phyloP scores from a whole-genome alignment of 768 basidiomycete species.

The Tricholoma hemisulphureum region DNA sequence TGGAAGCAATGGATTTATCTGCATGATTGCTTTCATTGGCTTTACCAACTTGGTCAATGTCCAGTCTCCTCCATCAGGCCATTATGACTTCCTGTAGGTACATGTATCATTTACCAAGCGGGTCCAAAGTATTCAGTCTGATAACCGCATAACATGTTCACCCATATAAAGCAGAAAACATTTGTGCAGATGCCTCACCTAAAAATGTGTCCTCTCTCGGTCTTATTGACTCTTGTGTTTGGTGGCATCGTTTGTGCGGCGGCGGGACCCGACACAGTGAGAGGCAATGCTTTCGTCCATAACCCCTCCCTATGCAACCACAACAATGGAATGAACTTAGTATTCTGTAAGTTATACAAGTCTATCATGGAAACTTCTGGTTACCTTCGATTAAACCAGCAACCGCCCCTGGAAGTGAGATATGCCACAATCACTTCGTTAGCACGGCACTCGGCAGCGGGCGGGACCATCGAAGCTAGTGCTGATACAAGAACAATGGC shows the following conservation, averaged over 20 bases:
- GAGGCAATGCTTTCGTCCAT: slow-evolving; percentile 43
- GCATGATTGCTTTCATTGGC: background rate
- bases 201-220: slow-evolving; percentile 10
- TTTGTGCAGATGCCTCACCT: background rate
- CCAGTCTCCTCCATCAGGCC: background rate
- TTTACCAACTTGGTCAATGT: background rate
- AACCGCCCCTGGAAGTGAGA: slow-evolving; percentile 43
- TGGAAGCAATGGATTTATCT: slow-evolving; percentile 17
- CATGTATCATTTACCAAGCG: slow-evolving; percentile 10
- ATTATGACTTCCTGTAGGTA: background rate
- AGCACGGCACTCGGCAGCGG: no score
- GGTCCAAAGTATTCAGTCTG: background rate
- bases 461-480: no score
- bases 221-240: slow-evolving; percentile 7
- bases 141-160: slow-evolving; percentile 5
- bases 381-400: slow-evolving; percentile 20
- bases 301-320: slow-evolving; percentile 54
- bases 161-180: background rate
- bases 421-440: no score
- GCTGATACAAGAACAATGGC: no score
- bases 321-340: slow-evolving; percentile 42
- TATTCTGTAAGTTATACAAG: slow-evolving; percentile 40
- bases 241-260: slow-evolving; percentile 19
- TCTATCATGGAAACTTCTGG: background rate
- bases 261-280: slow-evolving; percentile 38